Evolutionary conservation across 2,329 filamentous ascomycete genomes (phyloP), one percentile per base, ranked within the genome.

Genomic region (Fusarium setosum): DNA sequence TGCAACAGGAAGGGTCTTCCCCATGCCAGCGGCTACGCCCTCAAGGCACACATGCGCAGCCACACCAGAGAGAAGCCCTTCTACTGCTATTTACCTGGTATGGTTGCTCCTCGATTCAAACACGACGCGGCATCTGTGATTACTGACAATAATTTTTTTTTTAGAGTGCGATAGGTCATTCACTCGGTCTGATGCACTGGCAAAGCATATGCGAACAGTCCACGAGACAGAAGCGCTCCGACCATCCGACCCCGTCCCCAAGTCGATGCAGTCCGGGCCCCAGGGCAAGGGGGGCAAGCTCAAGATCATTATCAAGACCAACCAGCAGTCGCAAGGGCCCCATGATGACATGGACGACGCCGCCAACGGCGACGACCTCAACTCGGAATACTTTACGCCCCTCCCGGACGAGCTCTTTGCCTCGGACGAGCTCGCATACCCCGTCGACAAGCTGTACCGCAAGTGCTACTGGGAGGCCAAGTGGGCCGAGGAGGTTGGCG

Each of bases 21-120:
- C 17, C 96, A 99, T 79, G 95, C 95, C 2, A 97, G 94, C 73
- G 96, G 93, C 3, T 99, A 99, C 80, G 96, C 96, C 5, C 82
- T 99, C 66, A 94, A 97, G 77, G 96, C 96, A 10, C 96, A 99
- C 75, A 97, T 99, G 94, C 86, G 96, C 70, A 97, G 94, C 76
- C 96, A 99, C 77, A 99, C 96, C 2, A 88, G 96, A 74, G 96
- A 99, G 84, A 99, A 99, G 81, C 96, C 96, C 0, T 98, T 98
- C 76, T 97, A 97, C 81, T 99, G 96, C 79, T 92, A 94, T 26
- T 80, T 99, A 37, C 96, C 96, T 57, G 95, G 94, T 97, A 85
- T 65, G 85, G 29, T n/a, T 24, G 20, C 53, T 32, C 29, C 11
- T 26, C 12, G 12, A 18, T 12, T 8, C n/a, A 15, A 13, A 7